A percentile compares a stretch with the other conserved stretches of the same genome.
Conservation (phyloP, 1,284 basidiomycete species). For the Cerrena zonata region DNA sequence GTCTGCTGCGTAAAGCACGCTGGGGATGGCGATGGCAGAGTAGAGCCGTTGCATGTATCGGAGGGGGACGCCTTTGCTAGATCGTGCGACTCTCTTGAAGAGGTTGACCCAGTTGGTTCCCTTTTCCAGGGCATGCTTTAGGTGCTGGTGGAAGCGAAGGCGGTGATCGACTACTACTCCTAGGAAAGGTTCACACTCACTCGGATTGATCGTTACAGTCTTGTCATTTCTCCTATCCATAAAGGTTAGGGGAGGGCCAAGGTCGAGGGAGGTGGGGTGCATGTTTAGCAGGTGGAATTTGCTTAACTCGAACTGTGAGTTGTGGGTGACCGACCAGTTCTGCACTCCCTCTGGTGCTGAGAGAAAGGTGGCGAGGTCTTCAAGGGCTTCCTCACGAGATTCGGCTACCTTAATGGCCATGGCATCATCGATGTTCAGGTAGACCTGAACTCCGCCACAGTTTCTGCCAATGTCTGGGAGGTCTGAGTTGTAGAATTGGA, state of each 20-base stretch:
- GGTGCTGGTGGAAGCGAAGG: constrained; percentile 31
- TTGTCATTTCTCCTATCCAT: not conserved
- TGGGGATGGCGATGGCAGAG: constrained; percentile 26
- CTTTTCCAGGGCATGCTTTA: constrained; percentile 24
- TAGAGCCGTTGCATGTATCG: constrained; percentile 22
- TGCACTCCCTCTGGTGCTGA: constrained; percentile 14
- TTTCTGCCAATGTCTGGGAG: constrained; percentile 17
- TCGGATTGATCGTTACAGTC: constrained; percentile 8
- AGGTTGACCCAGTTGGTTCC: constrained; percentile 19
- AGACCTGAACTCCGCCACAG: constrained; percentile 6
- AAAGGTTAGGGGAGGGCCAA: constrained; percentile 10
- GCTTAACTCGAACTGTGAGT: constrained; percentile 19
- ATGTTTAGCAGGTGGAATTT: constrained; percentile 22
- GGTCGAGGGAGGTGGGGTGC: not conserved
- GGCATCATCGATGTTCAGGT: constrained; percentile 29
- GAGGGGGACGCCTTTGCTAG: constrained; percentile 17
- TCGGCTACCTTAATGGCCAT: constrained; percentile 13
- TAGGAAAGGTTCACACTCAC: constrained; percentile 25
- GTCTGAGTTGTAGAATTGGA: constrained; percentile 30
- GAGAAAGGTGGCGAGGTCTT: constrained; percentile 18
- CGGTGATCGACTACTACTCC: constrained; percentile 32
- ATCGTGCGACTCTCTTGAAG: constrained; percentile 21
- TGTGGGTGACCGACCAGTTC: constrained; percentile 21
- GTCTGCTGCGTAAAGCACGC: constrained; percentile 32
- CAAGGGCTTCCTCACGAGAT: constrained; percentile 13